These are phyloP conservation scores for Pleurotus ostreatus DNA, from an alignment of 768 basidiomycete species.

Conservation along the genomic window DNA sequence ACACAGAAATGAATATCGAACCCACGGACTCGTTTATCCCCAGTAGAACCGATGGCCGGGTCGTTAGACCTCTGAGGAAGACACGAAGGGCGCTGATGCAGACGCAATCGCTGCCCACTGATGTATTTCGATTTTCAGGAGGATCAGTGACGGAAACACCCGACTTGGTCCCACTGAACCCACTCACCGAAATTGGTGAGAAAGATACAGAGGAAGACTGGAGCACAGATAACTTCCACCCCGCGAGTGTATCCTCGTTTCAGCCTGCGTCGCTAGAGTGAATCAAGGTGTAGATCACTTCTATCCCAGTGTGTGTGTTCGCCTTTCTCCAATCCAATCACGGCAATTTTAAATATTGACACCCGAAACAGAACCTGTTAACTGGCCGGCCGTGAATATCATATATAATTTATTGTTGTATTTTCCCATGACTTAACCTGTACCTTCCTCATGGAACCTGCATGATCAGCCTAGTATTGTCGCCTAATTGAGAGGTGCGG, in stretches of 20 bases:
- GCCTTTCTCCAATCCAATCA: neutral
- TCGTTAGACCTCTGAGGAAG: constrained; percentile 38
- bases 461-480: constrained; percentile 1
- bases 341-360: constrained; percentile 1
- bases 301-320: neutral
- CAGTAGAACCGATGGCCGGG: constrained; percentile 16
- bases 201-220: constrained; percentile 35
- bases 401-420: constrained; percentile 9
- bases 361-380: neutral
- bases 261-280: constrained; percentile 8
- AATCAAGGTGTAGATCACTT: neutral
- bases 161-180: neutral
- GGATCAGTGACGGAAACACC: constrained; percentile 2
- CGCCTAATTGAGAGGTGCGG: neutral
- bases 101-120: constrained; percentile 34
- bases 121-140: constrained; percentile 11
- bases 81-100: constrained; percentile 26
- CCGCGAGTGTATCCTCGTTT: constrained; percentile 11
- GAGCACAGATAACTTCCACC: constrained; percentile 24
- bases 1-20: constrained; percentile 27
- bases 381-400: constrained; percentile 1
- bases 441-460: constrained; percentile 4
- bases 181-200: constrained; percentile 1
- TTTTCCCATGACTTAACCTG: constrained; percentile 7
- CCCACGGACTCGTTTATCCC: constrained; percentile 19